Conservation (phyloP, 2,329 filamentous ascomycete genomes). For the Ceratocystis colombiana region DNA sequence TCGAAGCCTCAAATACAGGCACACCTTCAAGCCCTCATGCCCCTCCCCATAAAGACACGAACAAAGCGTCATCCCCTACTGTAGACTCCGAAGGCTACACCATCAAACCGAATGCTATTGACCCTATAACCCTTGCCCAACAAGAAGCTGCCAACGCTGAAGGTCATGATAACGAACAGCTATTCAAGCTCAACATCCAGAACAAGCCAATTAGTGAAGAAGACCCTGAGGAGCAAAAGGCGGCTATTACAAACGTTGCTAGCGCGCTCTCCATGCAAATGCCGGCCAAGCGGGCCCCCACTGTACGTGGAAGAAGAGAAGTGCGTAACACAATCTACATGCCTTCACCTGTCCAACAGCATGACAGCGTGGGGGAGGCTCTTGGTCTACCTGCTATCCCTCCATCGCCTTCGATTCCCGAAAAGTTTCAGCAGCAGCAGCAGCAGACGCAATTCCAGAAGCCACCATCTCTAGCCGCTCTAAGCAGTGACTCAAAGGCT, state of each 20-base stretch:
- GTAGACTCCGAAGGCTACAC: constrained; percentile 64
- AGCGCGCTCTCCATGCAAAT: constrained; percentile 58
- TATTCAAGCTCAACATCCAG: constrained; percentile 71
- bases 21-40: background rate
- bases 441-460: constrained; percentile 30
- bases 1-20: background rate
- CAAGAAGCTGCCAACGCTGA: constrained; percentile 45
- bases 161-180: constrained; percentile 50
- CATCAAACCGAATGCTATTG: constrained; percentile 53
- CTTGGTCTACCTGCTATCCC: constrained; percentile 19
- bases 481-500: constrained; percentile 54
- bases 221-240: constrained; percentile 61
- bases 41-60: background rate
- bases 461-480: constrained; percentile 37
- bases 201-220: constrained; percentile 69
- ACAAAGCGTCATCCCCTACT: constrained; percentile 31
- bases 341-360: constrained; percentile 37
- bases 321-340: constrained; percentile 85
- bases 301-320: constrained; percentile 77
- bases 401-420: constrained; percentile 21
- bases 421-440: constrained; percentile 14
- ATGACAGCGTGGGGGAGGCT: constrained; percentile 21
- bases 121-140: constrained; percentile 63
- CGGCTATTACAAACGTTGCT: constrained; percentile 64
- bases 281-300: constrained; percentile 60